Conservation (phyloP, 176 grass and related monocot genomes). For the Oryza longistaminata region DNA sequence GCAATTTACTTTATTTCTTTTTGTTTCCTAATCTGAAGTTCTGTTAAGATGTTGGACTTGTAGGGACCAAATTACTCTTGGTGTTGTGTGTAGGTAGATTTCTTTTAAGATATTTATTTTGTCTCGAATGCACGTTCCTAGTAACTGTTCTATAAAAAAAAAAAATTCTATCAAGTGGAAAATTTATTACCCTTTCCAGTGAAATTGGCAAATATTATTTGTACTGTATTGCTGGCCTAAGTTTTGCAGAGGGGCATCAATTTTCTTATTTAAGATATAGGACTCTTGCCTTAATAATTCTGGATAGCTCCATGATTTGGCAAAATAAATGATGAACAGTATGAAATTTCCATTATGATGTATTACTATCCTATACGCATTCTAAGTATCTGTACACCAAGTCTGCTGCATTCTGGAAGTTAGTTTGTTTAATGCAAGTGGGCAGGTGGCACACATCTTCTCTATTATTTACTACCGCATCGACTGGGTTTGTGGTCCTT, state of each 20-base stretch:
- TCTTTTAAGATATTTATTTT: background rate
- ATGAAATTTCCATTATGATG: background rate
- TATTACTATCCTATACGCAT: constrained; percentile 18
- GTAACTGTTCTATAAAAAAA: background rate
- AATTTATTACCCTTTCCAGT: background rate
- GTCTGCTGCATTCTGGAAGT: background rate
- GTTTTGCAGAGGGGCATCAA: background rate
- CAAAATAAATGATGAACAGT: constrained; percentile 26
- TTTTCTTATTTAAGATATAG: background rate
- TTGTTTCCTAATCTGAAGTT: background rate
- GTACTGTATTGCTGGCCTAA: background rate
- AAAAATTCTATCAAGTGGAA: background rate
- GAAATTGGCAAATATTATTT: background rate
- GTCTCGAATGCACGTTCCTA: background rate
- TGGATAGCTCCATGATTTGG: constrained; percentile 1
- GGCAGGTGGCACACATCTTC: background rate
- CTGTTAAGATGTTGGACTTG: background rate
- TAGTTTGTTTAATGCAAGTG: background rate
- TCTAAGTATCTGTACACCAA: background rate
- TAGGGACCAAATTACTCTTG: background rate
- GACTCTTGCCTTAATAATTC: background rate
- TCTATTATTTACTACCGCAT: constrained; percentile 30
- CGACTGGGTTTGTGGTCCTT: constrained; percentile 25
- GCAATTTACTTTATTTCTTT: background rate
- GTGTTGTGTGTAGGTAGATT: background rate